Base-by-base conservation (phyloP, 1,139 yeast species). In the Candida labiduridarum region DNA sequence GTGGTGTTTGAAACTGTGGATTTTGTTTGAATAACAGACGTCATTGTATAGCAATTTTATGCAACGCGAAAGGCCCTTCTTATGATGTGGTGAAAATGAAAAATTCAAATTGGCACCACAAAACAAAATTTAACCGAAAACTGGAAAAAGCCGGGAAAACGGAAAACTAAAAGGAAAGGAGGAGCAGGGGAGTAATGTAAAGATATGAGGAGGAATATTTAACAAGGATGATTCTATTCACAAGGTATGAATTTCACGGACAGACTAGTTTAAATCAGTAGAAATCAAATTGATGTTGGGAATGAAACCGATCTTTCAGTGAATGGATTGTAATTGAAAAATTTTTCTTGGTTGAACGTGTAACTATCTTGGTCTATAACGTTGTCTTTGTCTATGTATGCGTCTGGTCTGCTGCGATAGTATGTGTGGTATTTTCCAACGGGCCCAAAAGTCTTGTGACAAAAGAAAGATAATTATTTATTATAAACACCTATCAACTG, bases 1-100 rank as follows among this genome's bases (percentile, higher is more conserved):
- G 34, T 8, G 34, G 34, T 30, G 14, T 30, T 30, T 30, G 34
- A 43, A 18, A 34, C 40, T 43, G 36, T 43, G 33, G 45, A 36
- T 15, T 16, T 34, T 4, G 35, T 27, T 35, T 44, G 34, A 15
- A 12, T 36, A 14, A 18, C 25, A 8, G 41, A 44, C 8, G 35
- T 15, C 46, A 36, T 44, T 18, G 1, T 34, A 10, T 31, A 19
- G 18, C 5, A 34, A 34, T n/a, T 34, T 34, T 16, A 36, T 36
- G 40, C 40, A 36, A 36, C 18, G 40, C 40, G 40, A 16, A 16
- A 36, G 41, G 11, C 19, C 18, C 14, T 34, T 6, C 34, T 31
- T 31, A 31, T n/a, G n/a, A 12, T 31, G 34, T 31, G 34, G n/a
- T 31, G 11, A 31, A 31, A 31, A 31, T 5, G 15, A 31, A 31